Conservation (phyloP, 306 rosid genomes). For the Cucurbita argyrosperma region DNA sequence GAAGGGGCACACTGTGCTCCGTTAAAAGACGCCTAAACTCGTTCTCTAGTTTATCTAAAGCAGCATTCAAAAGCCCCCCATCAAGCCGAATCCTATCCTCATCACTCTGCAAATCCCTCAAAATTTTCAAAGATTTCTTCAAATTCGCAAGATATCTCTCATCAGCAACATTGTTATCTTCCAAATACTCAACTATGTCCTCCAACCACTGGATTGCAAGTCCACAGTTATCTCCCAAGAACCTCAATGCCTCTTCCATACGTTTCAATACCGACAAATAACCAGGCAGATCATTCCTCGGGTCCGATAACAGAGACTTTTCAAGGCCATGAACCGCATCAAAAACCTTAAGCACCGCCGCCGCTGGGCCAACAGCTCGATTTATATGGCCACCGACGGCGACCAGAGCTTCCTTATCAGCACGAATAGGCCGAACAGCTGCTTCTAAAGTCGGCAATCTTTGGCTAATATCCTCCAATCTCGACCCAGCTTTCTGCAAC, state of each 20-base stretch:
- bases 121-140: conserved; percentile 61
- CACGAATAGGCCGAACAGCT: conserved; percentile 83
- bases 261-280: conserved; percentile 82
- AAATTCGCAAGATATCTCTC: conserved; percentile 40
- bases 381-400: conserved; percentile 92
- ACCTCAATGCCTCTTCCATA: conserved; percentile 79
- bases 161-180: conserved; percentile 73
- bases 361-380: conserved; percentile 93
- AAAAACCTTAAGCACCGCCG: conserved; percentile 91
- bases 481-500: conserved; percentile 58
- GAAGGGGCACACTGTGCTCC: conserved; percentile 75
- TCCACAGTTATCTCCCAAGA: conserved; percentile 78
- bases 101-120: conserved; percentile 48
- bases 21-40: conserved; percentile 65
- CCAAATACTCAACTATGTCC: conserved; percentile 93
- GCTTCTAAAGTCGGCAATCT: conserved; percentile 63
- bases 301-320: conserved; percentile 70
- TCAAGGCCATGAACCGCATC: conserved; percentile 97
- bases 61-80: conserved; percentile 87
- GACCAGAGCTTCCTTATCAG: conserved; percentile 73
- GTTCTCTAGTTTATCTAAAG: conserved; percentile 63
- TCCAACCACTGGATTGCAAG: conserved; percentile 95
- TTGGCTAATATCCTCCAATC: conserved; percentile 58
- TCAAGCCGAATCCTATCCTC: conserved; percentile 45
- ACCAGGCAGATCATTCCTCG: conserved; percentile 65